Conservation (phyloP, 2,329 filamentous ascomycete genomes). For the Decorospora gaudefroyi region DNA sequence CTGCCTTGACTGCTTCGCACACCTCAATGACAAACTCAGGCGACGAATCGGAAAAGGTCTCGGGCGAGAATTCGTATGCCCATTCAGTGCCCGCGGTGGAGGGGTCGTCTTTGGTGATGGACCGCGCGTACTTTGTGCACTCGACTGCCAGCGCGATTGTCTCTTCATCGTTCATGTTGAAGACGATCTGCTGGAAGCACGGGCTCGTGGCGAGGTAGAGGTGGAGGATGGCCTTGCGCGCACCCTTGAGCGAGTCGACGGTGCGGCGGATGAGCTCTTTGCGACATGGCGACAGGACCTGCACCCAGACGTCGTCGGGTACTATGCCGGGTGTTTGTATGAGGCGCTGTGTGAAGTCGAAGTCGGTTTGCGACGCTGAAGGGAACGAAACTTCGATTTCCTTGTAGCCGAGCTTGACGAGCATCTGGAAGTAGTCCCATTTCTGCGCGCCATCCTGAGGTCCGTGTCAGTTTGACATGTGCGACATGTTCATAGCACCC, state of each 20-base stretch:
- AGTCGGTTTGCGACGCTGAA: slow-evolving; percentile 92
- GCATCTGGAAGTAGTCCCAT: slow-evolving; percentile 93
- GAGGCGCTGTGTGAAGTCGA: slow-evolving; percentile 87
- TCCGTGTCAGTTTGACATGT: background rate
- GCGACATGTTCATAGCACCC: background rate
- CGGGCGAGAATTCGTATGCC: slow-evolving; percentile 82
- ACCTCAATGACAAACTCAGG: slow-evolving; percentile 81
- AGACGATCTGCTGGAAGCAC: slow-evolving; percentile 91
- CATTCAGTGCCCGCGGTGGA: slow-evolving; percentile 64
- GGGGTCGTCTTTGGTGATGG: slow-evolving; percentile 82
- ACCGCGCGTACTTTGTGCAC: slow-evolving; percentile 84
- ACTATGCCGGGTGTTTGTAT: slow-evolving; percentile 82
- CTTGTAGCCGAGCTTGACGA: slow-evolving; percentile 90
- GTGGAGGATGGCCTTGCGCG: slow-evolving; percentile 93
- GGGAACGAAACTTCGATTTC: slow-evolving; percentile 98
- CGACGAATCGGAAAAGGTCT: slow-evolving; percentile 87
- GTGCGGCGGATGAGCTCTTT: slow-evolving; percentile 88
- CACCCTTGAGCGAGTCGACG: slow-evolving; percentile 83
- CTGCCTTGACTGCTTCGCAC: slow-evolving; percentile 90
- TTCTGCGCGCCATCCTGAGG: slow-evolving; percentile 88
- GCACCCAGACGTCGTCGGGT: slow-evolving; percentile 87
- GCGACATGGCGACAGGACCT: slow-evolving; percentile 90
- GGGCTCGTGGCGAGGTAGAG: slow-evolving; percentile 95
- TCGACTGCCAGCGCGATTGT: slow-evolving; percentile 79
- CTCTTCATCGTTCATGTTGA: slow-evolving; percentile 82